Conservation (phyloP, 352 stramenopile genomes). For the Saprolegnia parasitica region DNA sequence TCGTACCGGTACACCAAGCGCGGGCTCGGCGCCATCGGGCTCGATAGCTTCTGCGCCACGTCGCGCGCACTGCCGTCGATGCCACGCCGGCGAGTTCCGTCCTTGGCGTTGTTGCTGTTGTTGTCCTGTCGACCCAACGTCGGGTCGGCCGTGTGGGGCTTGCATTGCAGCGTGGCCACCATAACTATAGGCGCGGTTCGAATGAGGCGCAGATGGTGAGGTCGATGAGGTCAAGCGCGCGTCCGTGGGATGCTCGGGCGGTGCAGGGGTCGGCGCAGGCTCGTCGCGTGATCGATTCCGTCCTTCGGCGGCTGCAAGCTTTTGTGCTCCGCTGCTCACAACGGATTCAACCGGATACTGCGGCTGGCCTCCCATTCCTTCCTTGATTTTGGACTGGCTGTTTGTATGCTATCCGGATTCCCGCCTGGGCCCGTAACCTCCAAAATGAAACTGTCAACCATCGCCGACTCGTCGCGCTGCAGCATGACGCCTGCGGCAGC, state of each 20-base stretch:
- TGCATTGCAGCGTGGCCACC: too few relatives aligned
- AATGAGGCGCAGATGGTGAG: too few relatives aligned
- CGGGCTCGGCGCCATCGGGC: background rate
- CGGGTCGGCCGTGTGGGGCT: too few relatives aligned
- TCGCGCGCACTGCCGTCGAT: too few relatives aligned
- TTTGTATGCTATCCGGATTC: background rate
- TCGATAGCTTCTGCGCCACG: too few relatives aligned
- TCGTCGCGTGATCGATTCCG: background rate
- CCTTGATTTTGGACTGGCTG: background rate
- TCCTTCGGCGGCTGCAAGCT: background rate
- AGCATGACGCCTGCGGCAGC: background rate
- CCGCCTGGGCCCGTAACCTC: background rate
- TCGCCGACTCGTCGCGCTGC: background rate
- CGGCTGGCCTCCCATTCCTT: background rate
- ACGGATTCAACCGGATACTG: slow-evolving; percentile 3
- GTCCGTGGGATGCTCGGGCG: too few relatives aligned
- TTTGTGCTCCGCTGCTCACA: background rate
- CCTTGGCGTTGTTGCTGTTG: too few relatives aligned
- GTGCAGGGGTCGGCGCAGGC: too few relatives aligned
- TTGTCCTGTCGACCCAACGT: too few relatives aligned
- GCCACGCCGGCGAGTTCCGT: too few relatives aligned
- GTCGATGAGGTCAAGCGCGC: too few relatives aligned
- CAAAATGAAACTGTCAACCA: background rate
- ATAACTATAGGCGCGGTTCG: too few relatives aligned
- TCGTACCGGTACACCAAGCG: background rate